Evolutionary conservation across 352 stramenopile genomes (phyloP), one percentile per base, ranked within the genome.

Genomic region (Saprolegnia parasitica): DNA sequence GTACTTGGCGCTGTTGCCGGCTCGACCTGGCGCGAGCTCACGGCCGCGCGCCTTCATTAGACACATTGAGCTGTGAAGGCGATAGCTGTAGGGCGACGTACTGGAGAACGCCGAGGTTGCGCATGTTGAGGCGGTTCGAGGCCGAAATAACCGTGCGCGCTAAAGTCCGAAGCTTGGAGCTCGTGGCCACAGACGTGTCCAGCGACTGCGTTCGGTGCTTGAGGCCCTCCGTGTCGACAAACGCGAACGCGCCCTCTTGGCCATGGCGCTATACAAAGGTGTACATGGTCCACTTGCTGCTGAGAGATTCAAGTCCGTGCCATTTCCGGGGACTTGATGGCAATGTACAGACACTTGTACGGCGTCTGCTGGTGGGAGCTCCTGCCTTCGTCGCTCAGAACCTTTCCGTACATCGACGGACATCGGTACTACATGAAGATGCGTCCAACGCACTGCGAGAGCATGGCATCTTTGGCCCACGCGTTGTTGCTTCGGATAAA

Each of bases 401-500:
- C 40, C 56, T n/a, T 46, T 20, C 0, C 13, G 21, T n/a, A 24
- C 29, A n/a, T 63, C 16, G 21, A 63, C 40, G 56, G n/a, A 5
- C 9, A 16, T 15, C 75, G 73, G 5, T 79, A 90, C 84, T 79
- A 90, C 84, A 78, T 42, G 56, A 90, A 92, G 21, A 77, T 76
- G 37, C 84, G 82, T 4, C 83, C 84, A 37, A 92, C 76, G 72
- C 87, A 92, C 52, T 90, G 82, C 37, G 84, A 84, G 5, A 92
- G 73, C 45, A 90, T 71, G n/a, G 72, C 60, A 29, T 92, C 82
- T 68, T 89, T 92, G 37, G 74, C 71, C 82, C 84, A 92, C 26
- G 77, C 78, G 46, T 79, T 88, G 46, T 79, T 88, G 18, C 42
- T 49, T 21, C 80, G 81, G 65, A 90, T 81, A 68, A 92, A 92